These are phyloP conservation scores for Sporothrix schenckii DNA, from an alignment of 2,329 filamentous ascomycete species.

Conservation along the genomic window DNA sequence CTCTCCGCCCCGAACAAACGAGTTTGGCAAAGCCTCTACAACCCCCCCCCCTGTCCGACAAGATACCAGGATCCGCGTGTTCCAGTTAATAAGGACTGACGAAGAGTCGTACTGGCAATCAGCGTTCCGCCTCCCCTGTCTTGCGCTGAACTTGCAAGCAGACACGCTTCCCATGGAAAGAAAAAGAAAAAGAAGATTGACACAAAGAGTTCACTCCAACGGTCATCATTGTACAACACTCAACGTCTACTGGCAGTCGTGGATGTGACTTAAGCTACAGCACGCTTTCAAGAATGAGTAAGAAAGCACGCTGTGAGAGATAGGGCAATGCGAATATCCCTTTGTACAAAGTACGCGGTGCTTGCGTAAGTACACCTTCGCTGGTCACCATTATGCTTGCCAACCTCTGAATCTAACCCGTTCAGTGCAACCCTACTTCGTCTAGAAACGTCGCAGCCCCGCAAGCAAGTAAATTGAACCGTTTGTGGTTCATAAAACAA, in stretches of 20 bases:
- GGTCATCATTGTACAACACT: neutral
- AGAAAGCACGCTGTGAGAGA: neutral
- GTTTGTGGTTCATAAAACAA: neutral
- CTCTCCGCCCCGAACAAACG: conserved; percentile 4
- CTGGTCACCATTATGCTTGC: neutral
- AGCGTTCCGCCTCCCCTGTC: conserved; percentile 9
- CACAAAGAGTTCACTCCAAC: neutral
- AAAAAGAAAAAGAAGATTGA: too few species aligned
- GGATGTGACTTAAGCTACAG: neutral
- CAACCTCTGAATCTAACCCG: conserved; percentile 5
- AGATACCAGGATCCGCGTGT: conserved; percentile 28
- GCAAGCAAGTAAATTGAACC: neutral
- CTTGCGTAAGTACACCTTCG: neutral
- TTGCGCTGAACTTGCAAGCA: conserved; percentile 18
- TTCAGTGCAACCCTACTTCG: conserved; percentile 9
- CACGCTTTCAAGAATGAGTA: neutral
- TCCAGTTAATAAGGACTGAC: conserved; percentile 29
- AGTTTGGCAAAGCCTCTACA: neutral
- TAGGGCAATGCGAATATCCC: neutral
- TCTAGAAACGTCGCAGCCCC: neutral
- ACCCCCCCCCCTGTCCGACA: conserved; percentile 11
- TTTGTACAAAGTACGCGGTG: too few species aligned
- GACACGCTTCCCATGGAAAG: neutral
- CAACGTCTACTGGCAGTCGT: neutral
- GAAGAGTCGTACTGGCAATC: conserved; percentile 28